Base-by-base conservation (phyloP, 2,329 filamentous ascomycete species). In the Bipolaris zeicola region DNA sequence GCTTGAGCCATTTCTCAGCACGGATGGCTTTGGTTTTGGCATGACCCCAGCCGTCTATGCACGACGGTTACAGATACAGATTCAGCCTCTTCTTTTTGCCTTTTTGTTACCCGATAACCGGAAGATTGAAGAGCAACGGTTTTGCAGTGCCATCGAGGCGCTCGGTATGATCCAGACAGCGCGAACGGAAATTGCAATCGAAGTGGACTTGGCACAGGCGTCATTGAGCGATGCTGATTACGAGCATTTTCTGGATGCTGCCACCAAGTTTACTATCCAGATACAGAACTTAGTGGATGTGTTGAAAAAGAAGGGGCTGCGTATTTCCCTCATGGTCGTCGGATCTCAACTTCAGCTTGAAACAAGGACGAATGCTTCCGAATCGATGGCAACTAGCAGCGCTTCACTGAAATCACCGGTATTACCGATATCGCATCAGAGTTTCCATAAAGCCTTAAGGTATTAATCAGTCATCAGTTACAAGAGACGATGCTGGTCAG, bases 61-160 rank as follows among this genome's bases (percentile, higher is more conserved):
- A 4, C 57, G 64, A 24, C 55, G 42, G 0, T 34, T 66, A 39
- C 57, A 60, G 13, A 39, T 66, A 42, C 60, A 63, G 22, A 52
- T 66, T 8, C 55, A 46, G 28, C 63, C 60, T 22, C 55, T 64
- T 39, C 44, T 28, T 13, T 52, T 52, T n/a, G 52, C 54, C 5
- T 54, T 57, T 1, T 20, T 57, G 36, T 39, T 44, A 14, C 43
- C 44, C 2, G 60, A 60, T 7, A 41, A 57, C 10, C 60, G 54
- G 38, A 50, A 46, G 4, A 50, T 49, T 13, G 56, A 60, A 38
- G 48, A 55, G 24, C 36, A 52, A 5, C 47, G 26, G 34, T 60
- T 43, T 37, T 43, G 34, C 13, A 50, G 43, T n/a, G 55, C 48
- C 10, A 43, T 60, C 37, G 50, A 49, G 37, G 36, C 44, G 5